These are phyloP conservation scores for Eimeria praecox DNA, from an alignment of 169 alveolate species.

Conservation along the genomic window DNA sequence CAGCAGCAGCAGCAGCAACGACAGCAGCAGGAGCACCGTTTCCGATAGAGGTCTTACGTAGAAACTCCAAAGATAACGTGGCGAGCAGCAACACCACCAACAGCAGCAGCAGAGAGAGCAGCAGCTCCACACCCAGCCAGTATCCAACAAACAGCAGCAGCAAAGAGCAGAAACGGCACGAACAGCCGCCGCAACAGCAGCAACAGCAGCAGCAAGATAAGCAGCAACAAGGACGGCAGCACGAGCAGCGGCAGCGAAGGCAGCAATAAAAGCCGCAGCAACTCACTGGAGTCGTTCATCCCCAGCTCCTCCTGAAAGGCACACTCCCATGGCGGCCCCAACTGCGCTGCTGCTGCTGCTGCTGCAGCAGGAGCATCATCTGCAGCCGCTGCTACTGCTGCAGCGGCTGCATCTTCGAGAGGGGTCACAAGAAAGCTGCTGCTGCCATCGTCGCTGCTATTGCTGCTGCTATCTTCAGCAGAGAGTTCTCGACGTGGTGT, in stretches of 20 bases:
- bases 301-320: conserved; percentile 64
- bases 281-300: conserved; percentile 44
- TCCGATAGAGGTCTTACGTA: background rate
- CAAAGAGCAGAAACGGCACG: background rate
- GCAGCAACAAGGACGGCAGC: conserved; percentile 6
- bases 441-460: conserved; percentile 11
- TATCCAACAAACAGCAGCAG: background rate
- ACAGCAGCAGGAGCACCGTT: background rate
- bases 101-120: background rate
- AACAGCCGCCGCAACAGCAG: background rate
- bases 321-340: conserved; percentile 62
- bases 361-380: background rate
- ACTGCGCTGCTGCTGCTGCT: conserved; percentile 40
- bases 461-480: conserved; percentile 12
- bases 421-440: too few relatives aligned
- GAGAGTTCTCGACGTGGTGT: background rate
- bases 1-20: conserved; percentile 53
- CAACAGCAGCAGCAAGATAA: background rate
- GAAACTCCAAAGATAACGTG: background rate
- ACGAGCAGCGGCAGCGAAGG: background rate
- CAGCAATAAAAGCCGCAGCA: background rate
- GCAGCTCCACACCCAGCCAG: background rate
- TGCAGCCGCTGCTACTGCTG: conserved; percentile 32
- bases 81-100: background rate
- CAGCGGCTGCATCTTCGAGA: background rate